Percentiles rank a stretch among this genome's conserved stretches.
These are phyloP conservation scores for Panaeolus papilionaceus DNA, from an alignment of 768 basidiomycete species.

Conservation along the genomic window DNA sequence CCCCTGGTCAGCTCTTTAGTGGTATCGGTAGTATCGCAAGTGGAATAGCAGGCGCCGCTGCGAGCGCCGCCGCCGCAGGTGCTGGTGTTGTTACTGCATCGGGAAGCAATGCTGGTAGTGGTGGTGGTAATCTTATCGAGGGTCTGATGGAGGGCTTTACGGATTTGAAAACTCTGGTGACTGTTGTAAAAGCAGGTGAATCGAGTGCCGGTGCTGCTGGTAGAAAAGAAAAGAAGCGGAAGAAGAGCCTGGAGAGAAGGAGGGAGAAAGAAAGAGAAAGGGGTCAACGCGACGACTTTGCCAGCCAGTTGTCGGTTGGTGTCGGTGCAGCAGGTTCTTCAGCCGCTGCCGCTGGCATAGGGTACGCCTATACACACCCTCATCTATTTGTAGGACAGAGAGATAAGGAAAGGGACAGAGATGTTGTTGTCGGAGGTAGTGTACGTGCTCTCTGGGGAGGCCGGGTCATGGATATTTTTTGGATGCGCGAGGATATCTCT, in stretches of 20 bases:
- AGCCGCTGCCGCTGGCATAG: slow-evolving; percentile 31
- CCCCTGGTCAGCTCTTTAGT: slow-evolving; percentile 44
- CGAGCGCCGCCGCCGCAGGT: slow-evolving; percentile 32
- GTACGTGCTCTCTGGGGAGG: slow-evolving; percentile 53
- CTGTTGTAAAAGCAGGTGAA: slow-evolving; percentile 19
- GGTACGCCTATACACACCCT: slow-evolving; percentile 26
- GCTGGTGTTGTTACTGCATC: slow-evolving; percentile 17
- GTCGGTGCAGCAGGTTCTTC: slow-evolving; percentile 44
- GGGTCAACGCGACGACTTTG: neutral
- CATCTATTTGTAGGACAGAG: slow-evolving; percentile 18
- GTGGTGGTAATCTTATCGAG: slow-evolving; percentile 49
- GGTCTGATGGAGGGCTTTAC: slow-evolving; percentile 48
- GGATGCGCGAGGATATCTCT: slow-evolving; percentile 44
- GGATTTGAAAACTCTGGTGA: slow-evolving; percentile 53
- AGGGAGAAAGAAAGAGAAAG: slow-evolving; percentile 41
- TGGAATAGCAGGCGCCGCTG: slow-evolving; percentile 22
- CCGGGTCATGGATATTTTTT: slow-evolving; percentile 41
- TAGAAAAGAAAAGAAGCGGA: slow-evolving; percentile 21
- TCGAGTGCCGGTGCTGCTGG: slow-evolving; percentile 2
- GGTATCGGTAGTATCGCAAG: slow-evolving; percentile 49
- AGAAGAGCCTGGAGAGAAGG: slow-evolving; percentile 25
- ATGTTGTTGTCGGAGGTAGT: slow-evolving; percentile 41
- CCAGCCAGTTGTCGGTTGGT: slow-evolving; percentile 5
- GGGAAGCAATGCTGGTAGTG: neutral
- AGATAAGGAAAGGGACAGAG: slow-evolving; percentile 36